Base-by-base conservation (phyloP, 108 stramenopile species). In the Mayamaea pseudoterrestris region DNA sequence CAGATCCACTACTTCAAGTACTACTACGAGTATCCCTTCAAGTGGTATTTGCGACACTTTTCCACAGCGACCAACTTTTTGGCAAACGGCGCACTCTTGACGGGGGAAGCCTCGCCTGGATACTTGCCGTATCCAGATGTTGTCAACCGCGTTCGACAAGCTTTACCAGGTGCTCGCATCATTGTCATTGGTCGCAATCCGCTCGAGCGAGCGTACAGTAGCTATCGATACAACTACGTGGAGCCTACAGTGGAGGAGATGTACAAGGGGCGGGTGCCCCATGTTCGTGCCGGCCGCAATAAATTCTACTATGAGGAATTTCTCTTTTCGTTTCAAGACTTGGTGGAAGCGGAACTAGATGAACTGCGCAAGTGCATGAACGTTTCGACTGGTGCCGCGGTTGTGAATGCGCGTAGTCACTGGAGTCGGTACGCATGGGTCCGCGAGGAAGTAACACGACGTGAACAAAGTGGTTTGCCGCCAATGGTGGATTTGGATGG, bases 1-100 rank as follows among this genome's bases (percentile, higher is more conserved):
- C 89, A 91, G 40, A 79, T 90, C 52, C 80, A 84, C 40, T 90
- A 84, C 55, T 90, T 84, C 55, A 74, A 57, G 63, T 72, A 72
- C 36, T 42, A 66, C 45, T 5, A 32, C 1, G 16, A 36, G n/a
- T 31, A 57, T 14, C 57, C 64, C 9, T 35, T 90, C 41, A 57
- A 40, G 3, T 90, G 87, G 87, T 90, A 90, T 36, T 74, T 77
- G 28, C 45, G 52, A 16, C 68, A 79, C 47, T 90, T 90, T 69
- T 83, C 88, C 20, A 69, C 63, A 2, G 60, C 83, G 6, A 44
- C 59, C 31, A 48, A 45, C 35, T 85, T 90, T 50, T 47, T 90
- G 18, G 68, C 72, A 7, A 50, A 64, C 22, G 88, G 88, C 0
- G 70, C 80, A 3, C 49, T 90, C 5, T 78, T 90, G 80, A 85